Percentiles rank a stretch among this genome's conserved stretches.
Conservation (phyloP, 1,139 yeast species). For the Protomyces pachydermus region DNA sequence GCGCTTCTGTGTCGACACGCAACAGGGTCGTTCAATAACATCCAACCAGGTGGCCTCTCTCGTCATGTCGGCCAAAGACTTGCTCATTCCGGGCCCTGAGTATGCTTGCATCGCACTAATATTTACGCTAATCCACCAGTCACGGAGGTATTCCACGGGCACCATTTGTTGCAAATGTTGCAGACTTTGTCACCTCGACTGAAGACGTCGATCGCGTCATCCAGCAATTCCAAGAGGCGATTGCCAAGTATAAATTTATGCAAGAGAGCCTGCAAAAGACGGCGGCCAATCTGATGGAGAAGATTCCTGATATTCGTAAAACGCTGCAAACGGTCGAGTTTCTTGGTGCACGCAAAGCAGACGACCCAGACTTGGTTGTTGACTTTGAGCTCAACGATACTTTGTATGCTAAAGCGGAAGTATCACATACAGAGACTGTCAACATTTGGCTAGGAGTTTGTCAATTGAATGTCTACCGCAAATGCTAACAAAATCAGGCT, state of each 20-base stretch:
- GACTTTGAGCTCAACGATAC: constrained; percentile 92
- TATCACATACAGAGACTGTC: constrained; percentile 60
- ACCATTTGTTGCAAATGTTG: constrained; percentile 84
- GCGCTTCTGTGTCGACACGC: too few relatives aligned
- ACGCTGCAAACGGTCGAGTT: constrained; percentile 68
- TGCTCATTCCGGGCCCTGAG: background rate
- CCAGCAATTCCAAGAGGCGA: constrained; percentile 62
- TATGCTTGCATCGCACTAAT: background rate
- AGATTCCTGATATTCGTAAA: constrained; percentile 86
- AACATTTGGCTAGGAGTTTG: constrained; percentile 76
- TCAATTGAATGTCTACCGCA: constrained; percentile 1
- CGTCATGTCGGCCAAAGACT: background rate
- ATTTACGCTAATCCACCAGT: background rate
- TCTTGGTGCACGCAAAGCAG: constrained; percentile 48
- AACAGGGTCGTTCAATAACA: too few relatives aligned
- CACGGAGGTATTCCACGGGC: constrained; percentile 89
- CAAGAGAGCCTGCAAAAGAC: constrained; percentile 64
- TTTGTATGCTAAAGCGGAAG: constrained; percentile 72
- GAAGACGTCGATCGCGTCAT: constrained; percentile 68
- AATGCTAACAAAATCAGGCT: constrained; percentile 44
- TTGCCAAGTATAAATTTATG: constrained; percentile 69
- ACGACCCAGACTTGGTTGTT: constrained; percentile 40
- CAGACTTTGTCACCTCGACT: constrained; percentile 59
- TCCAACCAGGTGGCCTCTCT: too few relatives aligned
- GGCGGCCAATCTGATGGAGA: constrained; percentile 58